These are phyloP conservation scores for Ensete glaucum DNA, from an alignment of 176 grass and related monocot species.

Conservation along the genomic window DNA sequence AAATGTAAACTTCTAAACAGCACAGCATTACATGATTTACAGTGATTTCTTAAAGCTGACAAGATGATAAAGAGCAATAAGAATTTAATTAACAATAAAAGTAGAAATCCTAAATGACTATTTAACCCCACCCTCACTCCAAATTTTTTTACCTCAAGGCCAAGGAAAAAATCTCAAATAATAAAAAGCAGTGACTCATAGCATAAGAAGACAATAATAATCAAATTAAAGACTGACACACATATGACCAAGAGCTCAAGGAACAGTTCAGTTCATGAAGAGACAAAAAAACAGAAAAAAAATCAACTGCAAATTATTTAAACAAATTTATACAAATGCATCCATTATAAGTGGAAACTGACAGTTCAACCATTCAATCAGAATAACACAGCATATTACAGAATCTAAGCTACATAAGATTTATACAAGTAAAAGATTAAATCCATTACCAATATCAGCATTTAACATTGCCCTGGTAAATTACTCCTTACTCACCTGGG, in stretches of 20 bases:
- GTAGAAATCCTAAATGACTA: not conserved
- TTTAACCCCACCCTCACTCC: not conserved
- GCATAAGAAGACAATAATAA: not conserved
- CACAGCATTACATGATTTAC: not conserved
- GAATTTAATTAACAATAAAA: not conserved
- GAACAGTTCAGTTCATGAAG: not conserved
- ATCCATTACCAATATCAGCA: too few relatives aligned
- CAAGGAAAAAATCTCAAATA: not conserved
- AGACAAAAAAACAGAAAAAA: not conserved
- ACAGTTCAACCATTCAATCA: too few relatives aligned
- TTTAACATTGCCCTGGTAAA: too few relatives aligned
- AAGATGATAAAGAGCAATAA: not conserved
- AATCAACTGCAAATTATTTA: too few relatives aligned
- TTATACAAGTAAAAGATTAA: too few relatives aligned
- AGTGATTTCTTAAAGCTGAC: not conserved
- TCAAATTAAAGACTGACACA: not conserved
- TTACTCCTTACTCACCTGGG: too few relatives aligned
- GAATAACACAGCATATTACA: too few relatives aligned
- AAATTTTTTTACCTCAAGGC: not conserved
- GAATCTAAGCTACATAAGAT: too few relatives aligned
- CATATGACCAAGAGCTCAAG: not conserved
- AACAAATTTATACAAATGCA: too few relatives aligned
- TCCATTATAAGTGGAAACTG: too few relatives aligned
- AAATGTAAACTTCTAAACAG: not conserved
- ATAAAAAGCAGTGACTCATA: not conserved